These are phyloP conservation scores for Funneliformis mosseae DNA, from an alignment of 192 early-diverging fungal species.

Conservation along the genomic window DNA sequence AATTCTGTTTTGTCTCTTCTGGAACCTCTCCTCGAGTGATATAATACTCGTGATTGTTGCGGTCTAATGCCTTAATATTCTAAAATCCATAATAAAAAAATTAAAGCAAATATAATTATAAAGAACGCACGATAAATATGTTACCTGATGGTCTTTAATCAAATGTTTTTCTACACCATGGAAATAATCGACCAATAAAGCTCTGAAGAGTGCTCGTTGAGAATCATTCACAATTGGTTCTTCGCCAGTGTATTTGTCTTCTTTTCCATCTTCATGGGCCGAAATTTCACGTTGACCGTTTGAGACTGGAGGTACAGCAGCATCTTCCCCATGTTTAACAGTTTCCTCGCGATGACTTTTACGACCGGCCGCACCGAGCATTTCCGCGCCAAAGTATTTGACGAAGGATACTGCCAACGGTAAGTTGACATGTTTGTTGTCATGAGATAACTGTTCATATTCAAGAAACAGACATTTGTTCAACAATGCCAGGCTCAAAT, in stretches of 20 bases:
- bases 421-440: constrained; percentile 58
- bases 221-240: constrained; percentile 41
- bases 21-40: constrained; percentile 80
- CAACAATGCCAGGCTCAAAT: neutral
- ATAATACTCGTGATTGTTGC: constrained; percentile 75
- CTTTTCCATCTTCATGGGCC: constrained; percentile 21
- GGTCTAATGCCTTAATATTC: constrained; percentile 72
- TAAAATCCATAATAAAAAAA: constrained; percentile 18
- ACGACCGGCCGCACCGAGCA: constrained; percentile 50
- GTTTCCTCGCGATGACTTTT: constrained; percentile 42
- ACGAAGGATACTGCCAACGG: constrained; percentile 55
- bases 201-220: constrained; percentile 44
- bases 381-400: constrained; percentile 56
- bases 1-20: constrained; percentile 78
- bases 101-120: neutral
- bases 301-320: constrained; percentile 10
- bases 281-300: neutral
- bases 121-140: neutral
- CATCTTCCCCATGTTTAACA: constrained; percentile 32
- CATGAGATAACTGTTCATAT: constrained; percentile 43
- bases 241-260: neutral
- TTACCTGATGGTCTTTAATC: constrained; percentile 66
- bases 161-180: constrained; percentile 60
- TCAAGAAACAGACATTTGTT: constrained; percentile 17
- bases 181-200: constrained; percentile 66